Percentiles rank a stretch among this genome's conserved stretches.
Conservation (phyloP, 345 rosid genomes). For the Melastoma malabathricum region DNA sequence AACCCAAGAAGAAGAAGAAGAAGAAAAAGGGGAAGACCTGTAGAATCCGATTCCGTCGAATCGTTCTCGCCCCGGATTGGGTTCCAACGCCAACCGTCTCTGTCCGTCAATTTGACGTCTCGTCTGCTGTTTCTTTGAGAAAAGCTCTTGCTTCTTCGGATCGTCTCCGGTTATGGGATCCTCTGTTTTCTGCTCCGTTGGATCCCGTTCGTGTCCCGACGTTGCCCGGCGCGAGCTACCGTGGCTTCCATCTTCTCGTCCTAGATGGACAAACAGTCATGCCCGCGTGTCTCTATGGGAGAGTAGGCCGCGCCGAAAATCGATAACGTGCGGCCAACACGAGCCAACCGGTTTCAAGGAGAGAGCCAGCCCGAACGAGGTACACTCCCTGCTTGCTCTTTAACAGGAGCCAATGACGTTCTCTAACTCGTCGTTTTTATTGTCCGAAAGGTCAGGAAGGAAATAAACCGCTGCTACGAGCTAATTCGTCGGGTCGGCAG, state of each 20-base stretch:
- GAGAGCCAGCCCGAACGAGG: constrained; percentile 78
- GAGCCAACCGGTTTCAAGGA: constrained; percentile 34
- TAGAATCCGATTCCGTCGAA: too few relatives aligned
- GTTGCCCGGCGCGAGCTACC: not conserved
- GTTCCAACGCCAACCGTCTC: too few relatives aligned
- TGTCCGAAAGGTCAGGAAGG: constrained; percentile 65
- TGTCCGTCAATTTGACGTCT: too few relatives aligned
- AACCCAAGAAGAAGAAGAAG: too few relatives aligned
- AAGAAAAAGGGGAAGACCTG: too few relatives aligned
- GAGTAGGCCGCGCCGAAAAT: too few relatives aligned
- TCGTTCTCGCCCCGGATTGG: too few relatives aligned
- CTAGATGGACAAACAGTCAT: too few relatives aligned
- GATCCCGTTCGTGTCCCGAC: not conserved
- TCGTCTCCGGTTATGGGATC: constrained; percentile 1
- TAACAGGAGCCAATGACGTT: not conserved
- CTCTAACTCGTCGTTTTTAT: not conserved
- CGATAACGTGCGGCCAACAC: constrained; percentile 18
- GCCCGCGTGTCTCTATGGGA: too few relatives aligned
- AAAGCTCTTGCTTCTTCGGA: too few relatives aligned
- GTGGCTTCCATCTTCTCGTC: too few relatives aligned
- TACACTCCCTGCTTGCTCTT: constrained; percentile 6
- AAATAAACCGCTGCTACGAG: constrained; percentile 55
- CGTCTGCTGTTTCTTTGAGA: too few relatives aligned
- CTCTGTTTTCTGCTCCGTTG: constrained; percentile 1
- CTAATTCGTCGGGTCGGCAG: constrained; percentile 64